These are phyloP conservation scores for Lactarius tabidus DNA, from an alignment of 768 basidiomycete species.

Conservation along the genomic window DNA sequence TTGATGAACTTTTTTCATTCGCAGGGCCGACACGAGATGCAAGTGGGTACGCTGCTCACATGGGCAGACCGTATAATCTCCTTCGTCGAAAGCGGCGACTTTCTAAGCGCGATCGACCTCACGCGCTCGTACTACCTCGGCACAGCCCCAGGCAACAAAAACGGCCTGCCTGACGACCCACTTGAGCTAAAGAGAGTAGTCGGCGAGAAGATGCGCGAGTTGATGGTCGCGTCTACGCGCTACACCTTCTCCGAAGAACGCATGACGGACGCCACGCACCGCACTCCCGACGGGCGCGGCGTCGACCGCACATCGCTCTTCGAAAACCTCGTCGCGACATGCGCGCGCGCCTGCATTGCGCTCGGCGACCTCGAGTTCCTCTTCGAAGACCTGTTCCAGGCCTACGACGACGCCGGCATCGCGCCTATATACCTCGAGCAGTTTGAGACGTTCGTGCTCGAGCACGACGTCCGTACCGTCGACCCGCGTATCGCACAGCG, in stretches of 20 bases:
- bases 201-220: conserved; percentile 68
- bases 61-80: conserved; percentile 93
- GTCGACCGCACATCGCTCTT: conserved; percentile 91
- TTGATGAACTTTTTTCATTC: conserved; percentile 7
- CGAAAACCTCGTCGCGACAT: conserved; percentile 77
- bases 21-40: conserved; percentile 61
- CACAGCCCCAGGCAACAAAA: conserved; percentile 78
- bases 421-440: conserved; percentile 76
- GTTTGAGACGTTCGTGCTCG: conserved; percentile 78
- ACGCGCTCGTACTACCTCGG: conserved; percentile 77
- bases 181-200: conserved; percentile 58
- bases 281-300: conserved; percentile 76
- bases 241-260: conserved; percentile 96
- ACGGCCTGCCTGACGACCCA: conserved; percentile 72
- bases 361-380: conserved; percentile 81
- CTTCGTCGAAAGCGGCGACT: conserved; percentile 81
- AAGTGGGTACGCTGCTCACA: conserved; percentile 81
- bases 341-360: conserved; percentile 74
- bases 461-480: conserved; percentile 63
- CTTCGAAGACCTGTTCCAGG: conserved; percentile 91
- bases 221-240: conserved; percentile 82
- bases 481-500: conserved; percentile 88
- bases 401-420: conserved; percentile 82
- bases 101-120: conserved; percentile 85
- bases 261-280: conserved; percentile 85